Evolutionary conservation across 371 early-diverging fungal species (phyloP).

Genomic region (Mucor ambiguus): DNA sequence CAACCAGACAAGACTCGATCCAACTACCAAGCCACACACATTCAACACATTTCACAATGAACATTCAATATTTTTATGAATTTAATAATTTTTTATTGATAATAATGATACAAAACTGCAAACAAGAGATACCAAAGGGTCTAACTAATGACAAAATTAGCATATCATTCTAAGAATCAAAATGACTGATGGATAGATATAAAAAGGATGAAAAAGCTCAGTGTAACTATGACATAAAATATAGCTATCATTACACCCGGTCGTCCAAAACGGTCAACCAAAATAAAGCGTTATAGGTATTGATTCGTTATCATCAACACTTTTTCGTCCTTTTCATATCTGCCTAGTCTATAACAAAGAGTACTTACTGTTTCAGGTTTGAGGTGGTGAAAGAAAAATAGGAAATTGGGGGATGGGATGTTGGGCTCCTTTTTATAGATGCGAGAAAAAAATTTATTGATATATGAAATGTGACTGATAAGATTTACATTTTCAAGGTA

Average conservation of each 20-base stretch:
- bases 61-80: background rate
- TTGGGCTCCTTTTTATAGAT: background rate
- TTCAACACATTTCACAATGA: background rate
- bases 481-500: conserved; percentile 39
- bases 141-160: background rate
- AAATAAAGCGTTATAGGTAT: conserved; percentile 34
- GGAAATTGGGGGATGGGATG: background rate
- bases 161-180: background rate
- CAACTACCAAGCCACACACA: background rate
- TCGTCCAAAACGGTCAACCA: conserved; percentile 36
- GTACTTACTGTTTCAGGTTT: conserved; percentile 17
- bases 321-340: background rate
- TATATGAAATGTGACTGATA: conserved; percentile 4
- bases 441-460: conserved; percentile 17
- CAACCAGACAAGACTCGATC: background rate
- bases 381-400: background rate
- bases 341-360: background rate
- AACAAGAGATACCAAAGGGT: background rate
- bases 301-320: conserved; percentile 35
- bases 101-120: background rate
- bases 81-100: conserved; percentile 7
- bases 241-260: conserved; percentile 37
- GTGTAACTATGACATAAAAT: conserved; percentile 43
- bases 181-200: background rate
- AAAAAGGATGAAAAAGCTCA: conserved; percentile 24